Conservation (phyloP, 192 early-diverging fungal species). For the Mortierella hygrophila region DNA sequence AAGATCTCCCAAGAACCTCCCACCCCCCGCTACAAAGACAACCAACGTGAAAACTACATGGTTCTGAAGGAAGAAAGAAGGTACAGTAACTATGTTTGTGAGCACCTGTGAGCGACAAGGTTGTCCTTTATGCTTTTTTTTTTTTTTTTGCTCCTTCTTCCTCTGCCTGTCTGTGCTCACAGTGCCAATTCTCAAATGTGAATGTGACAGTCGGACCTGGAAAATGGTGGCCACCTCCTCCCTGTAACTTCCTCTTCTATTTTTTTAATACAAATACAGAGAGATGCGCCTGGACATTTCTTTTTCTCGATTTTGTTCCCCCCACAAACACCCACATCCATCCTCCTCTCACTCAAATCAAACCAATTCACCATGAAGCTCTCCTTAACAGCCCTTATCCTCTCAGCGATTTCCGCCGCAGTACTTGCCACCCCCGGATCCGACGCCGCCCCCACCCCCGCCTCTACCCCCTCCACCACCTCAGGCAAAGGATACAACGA, state of each 20-base stretch:
- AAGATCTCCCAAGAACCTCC: neutral
- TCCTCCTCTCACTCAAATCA: neutral
- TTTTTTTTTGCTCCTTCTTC: neutral
- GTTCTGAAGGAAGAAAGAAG: neutral
- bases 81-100: neutral
- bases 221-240: no score
- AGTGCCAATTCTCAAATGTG: neutral
- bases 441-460: neutral
- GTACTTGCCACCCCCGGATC: neutral
- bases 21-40: neutral
- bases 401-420: neutral
- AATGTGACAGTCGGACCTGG: no score
- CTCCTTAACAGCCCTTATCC: neutral
- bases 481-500: constrained; percentile 31
- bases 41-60: constrained; percentile 1
- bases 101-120: neutral
- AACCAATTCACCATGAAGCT: neutral
- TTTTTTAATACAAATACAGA: no score
- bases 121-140: neutral
- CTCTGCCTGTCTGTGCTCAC: neutral
- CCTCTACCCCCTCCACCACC: neutral
- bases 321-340: neutral
- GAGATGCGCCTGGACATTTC: no score
- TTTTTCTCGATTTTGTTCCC: no score
- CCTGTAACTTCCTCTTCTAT: no score